Conservation (phyloP, 345 rosid species). For the Xanthoceras sorbifolium region DNA sequence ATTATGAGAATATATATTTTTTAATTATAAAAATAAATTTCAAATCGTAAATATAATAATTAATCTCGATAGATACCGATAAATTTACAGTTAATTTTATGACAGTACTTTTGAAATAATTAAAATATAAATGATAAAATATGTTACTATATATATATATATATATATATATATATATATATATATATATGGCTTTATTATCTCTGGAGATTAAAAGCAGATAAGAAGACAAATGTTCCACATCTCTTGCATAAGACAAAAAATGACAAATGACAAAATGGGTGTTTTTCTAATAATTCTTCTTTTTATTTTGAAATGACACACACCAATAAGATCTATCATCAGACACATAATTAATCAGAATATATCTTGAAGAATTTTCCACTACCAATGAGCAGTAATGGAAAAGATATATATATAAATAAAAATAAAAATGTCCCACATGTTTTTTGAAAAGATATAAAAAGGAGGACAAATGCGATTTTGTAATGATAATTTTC, state of each 20-base stretch:
- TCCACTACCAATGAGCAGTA: neutral
- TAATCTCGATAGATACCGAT: neutral
- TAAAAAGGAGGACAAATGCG: neutral
- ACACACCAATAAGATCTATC: too few species aligned
- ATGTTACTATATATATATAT: too few species aligned
- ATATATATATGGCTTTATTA: too few species aligned
- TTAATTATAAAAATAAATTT: too few species aligned
- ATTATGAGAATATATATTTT: too few species aligned
- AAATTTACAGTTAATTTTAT: too few species aligned
- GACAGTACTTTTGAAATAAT: neutral
- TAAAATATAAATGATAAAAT: neutral
- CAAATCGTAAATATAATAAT: too few species aligned
- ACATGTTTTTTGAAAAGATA: neutral
- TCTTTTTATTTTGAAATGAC: neutral
- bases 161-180: too few species aligned
- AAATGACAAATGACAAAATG: neutral
- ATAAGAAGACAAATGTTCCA: neutral
- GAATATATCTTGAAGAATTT: neutral
- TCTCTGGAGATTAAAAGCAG: neutral
- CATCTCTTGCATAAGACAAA: neutral
- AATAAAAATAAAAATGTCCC: conserved; percentile 4
- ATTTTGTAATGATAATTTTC: neutral
- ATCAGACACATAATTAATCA: conserved; percentile 2
- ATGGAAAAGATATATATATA: too few species aligned
- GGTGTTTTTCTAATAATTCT: neutral